phyloP scores from a whole-genome alignment of 208 protist species.

The Leishmania amazonensis region DNA sequence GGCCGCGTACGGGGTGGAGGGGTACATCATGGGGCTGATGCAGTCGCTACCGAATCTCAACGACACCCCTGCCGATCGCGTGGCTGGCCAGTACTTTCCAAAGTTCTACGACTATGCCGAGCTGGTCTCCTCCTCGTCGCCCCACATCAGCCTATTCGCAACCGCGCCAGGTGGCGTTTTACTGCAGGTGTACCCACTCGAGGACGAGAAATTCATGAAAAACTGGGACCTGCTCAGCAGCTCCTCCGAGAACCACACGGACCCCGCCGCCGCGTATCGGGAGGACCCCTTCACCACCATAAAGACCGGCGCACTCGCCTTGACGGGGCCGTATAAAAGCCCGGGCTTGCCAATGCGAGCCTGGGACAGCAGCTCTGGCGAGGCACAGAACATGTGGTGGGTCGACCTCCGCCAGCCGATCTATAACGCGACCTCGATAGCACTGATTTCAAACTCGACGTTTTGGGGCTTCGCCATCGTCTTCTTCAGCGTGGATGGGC shows the following conservation, averaged over 20 bases:
- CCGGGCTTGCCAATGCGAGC: constrained; percentile 3
- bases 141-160: constrained; percentile 23
- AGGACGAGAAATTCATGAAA: constrained; percentile 1
- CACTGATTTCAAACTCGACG: constrained; percentile 8
- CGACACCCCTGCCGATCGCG: constrained; percentile 26
- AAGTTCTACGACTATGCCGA: constrained; percentile 23
- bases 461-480: constrained; percentile 82
- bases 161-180: constrained; percentile 71
- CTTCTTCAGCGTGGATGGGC: constrained; percentile 35
- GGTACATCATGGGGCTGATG: constrained; percentile 55
- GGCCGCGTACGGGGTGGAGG: constrained; percentile 40
- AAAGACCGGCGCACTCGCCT: constrained; percentile 14
- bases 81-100: constrained; percentile 27
- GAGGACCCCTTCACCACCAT: constrained; percentile 22
- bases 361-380: background rate
- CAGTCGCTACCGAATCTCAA: constrained; percentile 41
- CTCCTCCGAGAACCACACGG: background rate
- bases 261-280: background rate
- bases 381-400: constrained; percentile 26
- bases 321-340: constrained; percentile 40
- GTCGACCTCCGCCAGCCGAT: constrained; percentile 58
- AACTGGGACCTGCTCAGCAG: constrained; percentile 29
- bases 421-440: constrained; percentile 38
- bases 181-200: constrained; percentile 37
- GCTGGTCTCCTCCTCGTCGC: constrained; percentile 18